phyloP scores from a whole-genome alignment of 2,329 filamentous ascomycete genomes.

The Stemphylium lycopersici region DNA sequence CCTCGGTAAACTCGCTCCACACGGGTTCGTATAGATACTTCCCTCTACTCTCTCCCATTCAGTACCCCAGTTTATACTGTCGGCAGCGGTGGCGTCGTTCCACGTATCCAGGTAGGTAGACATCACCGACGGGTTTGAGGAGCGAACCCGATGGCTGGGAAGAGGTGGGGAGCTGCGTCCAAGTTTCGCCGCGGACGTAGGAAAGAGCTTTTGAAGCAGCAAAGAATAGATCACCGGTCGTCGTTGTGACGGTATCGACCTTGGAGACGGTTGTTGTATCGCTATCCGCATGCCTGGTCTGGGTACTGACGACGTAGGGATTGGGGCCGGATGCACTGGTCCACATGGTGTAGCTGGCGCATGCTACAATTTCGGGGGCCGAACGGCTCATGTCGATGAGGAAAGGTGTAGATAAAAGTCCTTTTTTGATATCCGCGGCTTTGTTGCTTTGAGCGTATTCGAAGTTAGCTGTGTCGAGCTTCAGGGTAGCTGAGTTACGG shows the following conservation, averaged over 20 bases:
- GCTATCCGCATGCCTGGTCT: constrained; percentile 32
- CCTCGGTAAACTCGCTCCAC: constrained; percentile 28
- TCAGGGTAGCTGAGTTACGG: constrained; percentile 25
- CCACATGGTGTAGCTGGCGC: constrained; percentile 40
- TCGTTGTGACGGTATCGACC: constrained; percentile 38
- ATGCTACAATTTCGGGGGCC: constrained; percentile 31
- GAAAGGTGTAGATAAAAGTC: constrained; percentile 25
- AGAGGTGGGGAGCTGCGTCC: constrained; percentile 24
- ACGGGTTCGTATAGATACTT: constrained; percentile 31
- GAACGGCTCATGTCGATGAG: constrained; percentile 36
- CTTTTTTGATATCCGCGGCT: constrained; percentile 26
- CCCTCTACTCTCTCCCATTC: constrained; percentile 40
- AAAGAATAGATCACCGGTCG: constrained; percentile 40
- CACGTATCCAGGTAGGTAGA: constrained; percentile 43
- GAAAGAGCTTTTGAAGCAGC: constrained; percentile 34
- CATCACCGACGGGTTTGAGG: constrained; percentile 36
- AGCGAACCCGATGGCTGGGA: constrained; percentile 32
- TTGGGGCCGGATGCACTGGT: constrained; percentile 30
- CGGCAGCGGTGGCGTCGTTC: constrained; percentile 37
- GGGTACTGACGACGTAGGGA: constrained; percentile 37
- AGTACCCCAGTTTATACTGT: constrained; percentile 38
- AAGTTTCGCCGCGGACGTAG: constrained; percentile 37
- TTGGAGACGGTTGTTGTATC: constrained; percentile 30
- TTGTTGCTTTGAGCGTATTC: constrained; percentile 42
- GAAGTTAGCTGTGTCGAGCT: constrained; percentile 30